Evolutionary conservation across 2,329 filamentous ascomycete species (phyloP).

Genomic region (Colletotrichum costaricense): DNA sequence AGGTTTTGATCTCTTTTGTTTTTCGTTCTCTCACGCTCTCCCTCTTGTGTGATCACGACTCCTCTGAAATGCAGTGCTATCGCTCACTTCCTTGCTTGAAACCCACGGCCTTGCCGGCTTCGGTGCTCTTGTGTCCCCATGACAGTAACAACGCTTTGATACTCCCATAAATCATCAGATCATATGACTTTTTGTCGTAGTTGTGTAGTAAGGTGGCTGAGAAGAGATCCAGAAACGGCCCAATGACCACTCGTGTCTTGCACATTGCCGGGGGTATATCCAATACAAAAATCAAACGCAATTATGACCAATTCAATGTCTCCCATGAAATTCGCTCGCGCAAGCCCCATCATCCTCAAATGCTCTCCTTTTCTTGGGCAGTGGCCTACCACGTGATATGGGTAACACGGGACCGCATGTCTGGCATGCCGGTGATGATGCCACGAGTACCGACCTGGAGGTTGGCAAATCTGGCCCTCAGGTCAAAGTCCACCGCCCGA

Average conservation of each 20-base stretch:
- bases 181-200: neutral
- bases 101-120: neutral
- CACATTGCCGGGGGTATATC: constrained; percentile 35
- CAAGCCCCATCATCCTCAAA: neutral
- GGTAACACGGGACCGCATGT: constrained; percentile 59
- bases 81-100: neutral
- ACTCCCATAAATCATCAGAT: neutral
- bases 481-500: constrained; percentile 66
- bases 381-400: constrained; percentile 57
- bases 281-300: constrained; percentile 5
- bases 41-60: neutral
- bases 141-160: neutral
- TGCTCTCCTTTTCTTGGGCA: neutral
- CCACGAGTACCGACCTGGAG: constrained; percentile 66
- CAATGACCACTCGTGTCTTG: neutral
- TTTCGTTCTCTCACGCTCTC: neutral
- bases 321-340: neutral
- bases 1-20: constrained; percentile 1
- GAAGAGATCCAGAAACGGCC: neutral
- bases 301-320: neutral
- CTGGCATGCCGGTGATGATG: constrained; percentile 56
- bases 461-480: constrained; percentile 61
- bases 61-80: constrained; percentile 1
- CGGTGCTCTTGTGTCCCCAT: neutral
- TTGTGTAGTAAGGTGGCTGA: neutral